These are phyloP conservation scores for Metschnikowia henanensis DNA, from an alignment of 805 yeast species.

Conservation along the genomic window DNA sequence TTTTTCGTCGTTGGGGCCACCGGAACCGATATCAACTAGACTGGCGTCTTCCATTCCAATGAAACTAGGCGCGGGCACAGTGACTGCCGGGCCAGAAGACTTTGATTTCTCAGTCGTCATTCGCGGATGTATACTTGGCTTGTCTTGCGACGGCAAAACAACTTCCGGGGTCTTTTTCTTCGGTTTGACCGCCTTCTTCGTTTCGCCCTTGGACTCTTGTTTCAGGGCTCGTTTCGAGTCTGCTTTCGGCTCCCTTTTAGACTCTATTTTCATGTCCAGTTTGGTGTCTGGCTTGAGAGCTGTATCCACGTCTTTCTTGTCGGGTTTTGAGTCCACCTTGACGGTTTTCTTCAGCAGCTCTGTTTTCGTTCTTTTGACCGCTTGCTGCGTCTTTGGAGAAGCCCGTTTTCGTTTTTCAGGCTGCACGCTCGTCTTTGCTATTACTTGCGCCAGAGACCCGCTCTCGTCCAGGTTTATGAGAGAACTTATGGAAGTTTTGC, in stretches of 20 bases:
- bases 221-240: conserved; percentile 4
- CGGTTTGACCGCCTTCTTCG: conserved; percentile 7
- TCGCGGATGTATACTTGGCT: conserved; percentile 21
- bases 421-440: conserved; percentile 2
- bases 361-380: conserved; percentile 14
- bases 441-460: conserved; percentile 6
- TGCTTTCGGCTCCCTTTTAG: conserved; percentile 12
- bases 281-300: conserved; percentile 18
- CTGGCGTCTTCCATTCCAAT: conserved; percentile 14
- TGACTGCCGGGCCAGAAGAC: conserved; percentile 2
- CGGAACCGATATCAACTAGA: conserved; percentile 4
- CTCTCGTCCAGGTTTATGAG: conserved; percentile 37
- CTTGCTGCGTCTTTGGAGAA: conserved; percentile 13
- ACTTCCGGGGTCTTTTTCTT: conserved; percentile 25
- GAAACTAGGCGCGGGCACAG: conserved; percentile 21
- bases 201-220: conserved; percentile 6
- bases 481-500: conserved; percentile 40
- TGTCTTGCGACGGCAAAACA: conserved; percentile 12
- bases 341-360: conserved; percentile 9
- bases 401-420: conserved; percentile 13
- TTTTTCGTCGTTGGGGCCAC: conserved; percentile 14
- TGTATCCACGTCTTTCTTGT: background rate
- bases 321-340: conserved; percentile 1
- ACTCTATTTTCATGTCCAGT: conserved; percentile 10
- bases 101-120: conserved; percentile 24